These are phyloP conservation scores for Margaritispora aquatica DNA, from an alignment of 495 filamentous ascomycete genomes.

Conservation along the genomic window DNA sequence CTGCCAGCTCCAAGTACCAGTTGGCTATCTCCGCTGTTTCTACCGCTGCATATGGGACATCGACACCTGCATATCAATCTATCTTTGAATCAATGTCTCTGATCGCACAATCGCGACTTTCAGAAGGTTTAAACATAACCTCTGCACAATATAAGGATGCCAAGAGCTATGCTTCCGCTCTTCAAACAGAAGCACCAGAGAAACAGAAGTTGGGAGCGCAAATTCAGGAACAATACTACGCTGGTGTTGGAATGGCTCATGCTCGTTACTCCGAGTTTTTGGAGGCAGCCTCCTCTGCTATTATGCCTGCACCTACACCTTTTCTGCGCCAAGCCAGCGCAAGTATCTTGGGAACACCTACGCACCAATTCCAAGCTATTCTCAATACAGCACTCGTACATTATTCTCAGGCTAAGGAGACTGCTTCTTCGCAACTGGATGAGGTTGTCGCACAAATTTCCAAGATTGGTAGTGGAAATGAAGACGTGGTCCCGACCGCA, in stretches of 20 bases:
- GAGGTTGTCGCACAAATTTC: conserved; percentile 7
- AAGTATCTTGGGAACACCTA: conserved; percentile 27
- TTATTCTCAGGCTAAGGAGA: conserved; percentile 30
- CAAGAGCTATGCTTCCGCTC: conserved; percentile 48
- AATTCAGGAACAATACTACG: conserved; percentile 68
- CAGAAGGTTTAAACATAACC: conserved; percentile 57
- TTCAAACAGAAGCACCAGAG: conserved; percentile 45
- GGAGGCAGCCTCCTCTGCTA: conserved; percentile 55
- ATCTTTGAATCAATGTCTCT: conserved; percentile 49
- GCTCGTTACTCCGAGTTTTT: conserved; percentile 71
- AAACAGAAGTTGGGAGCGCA: conserved; percentile 49
- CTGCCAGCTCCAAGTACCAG: conserved; percentile 52
- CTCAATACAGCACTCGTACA: conserved; percentile 41
- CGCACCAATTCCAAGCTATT: conserved; percentile 31
- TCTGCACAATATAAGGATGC: conserved; percentile 57
- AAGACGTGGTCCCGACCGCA: conserved; percentile 9
- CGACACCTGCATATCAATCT: conserved; percentile 35
- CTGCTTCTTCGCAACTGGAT: conserved; percentile 9
- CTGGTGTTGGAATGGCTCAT: conserved; percentile 69
- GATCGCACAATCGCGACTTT: conserved; percentile 56
- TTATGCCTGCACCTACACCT: conserved; percentile 42
- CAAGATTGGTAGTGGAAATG: conserved; percentile 1
- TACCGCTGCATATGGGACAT: conserved; percentile 36
- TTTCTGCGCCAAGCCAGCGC: conserved; percentile 14
- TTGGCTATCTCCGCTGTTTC: conserved; percentile 42